Percentiles rank a stretch among this genome's conserved stretches.
Conservation (phyloP, 495 filamentous ascomycete species). For the Penicillium lividum region DNA sequence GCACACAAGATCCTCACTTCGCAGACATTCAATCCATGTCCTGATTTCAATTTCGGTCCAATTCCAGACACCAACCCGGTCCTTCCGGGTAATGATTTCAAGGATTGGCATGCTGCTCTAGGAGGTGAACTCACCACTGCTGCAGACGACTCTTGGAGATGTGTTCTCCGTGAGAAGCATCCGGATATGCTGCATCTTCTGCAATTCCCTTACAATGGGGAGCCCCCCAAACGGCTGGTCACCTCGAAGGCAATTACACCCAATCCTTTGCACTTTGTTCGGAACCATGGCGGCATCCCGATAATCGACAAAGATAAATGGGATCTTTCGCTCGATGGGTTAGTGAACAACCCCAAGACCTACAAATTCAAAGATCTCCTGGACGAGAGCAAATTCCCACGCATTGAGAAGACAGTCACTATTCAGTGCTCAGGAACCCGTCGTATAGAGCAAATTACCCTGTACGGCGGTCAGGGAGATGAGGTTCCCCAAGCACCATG, state of each 20-base stretch:
- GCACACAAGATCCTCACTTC: conserved; percentile 57
- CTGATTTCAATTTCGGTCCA: conserved; percentile 61
- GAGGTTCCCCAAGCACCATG: conserved; percentile 69
- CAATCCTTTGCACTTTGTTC: conserved; percentile 62
- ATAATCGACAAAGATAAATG: conserved; percentile 56
- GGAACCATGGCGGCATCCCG: conserved; percentile 69
- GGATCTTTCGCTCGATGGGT: conserved; percentile 53
- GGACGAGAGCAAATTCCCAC: conserved; percentile 57
- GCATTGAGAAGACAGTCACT: conserved; percentile 54
- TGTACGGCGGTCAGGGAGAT: conserved; percentile 66
- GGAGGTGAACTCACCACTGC: conserved; percentile 50
- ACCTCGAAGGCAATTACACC: conserved; percentile 56
- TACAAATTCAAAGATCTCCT: conserved; percentile 58
- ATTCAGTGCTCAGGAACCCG: conserved; percentile 72
- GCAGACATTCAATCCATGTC: conserved; percentile 56
- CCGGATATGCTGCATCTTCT: conserved; percentile 67
- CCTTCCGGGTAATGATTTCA: conserved; percentile 63
- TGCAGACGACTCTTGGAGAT: conserved; percentile 58
- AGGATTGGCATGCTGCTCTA: conserved; percentile 62
- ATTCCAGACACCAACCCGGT: conserved; percentile 65
- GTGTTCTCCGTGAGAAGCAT: conserved; percentile 60
- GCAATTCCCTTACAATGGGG: conserved; percentile 72
- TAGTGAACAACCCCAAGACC: conserved; percentile 55
- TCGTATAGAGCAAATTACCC: conserved; percentile 63
- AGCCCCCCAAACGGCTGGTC: conserved; percentile 54